Base-by-base conservation (phyloP, 2,329 filamentous ascomycete genomes). In the Colletotrichum phormii region DNA sequence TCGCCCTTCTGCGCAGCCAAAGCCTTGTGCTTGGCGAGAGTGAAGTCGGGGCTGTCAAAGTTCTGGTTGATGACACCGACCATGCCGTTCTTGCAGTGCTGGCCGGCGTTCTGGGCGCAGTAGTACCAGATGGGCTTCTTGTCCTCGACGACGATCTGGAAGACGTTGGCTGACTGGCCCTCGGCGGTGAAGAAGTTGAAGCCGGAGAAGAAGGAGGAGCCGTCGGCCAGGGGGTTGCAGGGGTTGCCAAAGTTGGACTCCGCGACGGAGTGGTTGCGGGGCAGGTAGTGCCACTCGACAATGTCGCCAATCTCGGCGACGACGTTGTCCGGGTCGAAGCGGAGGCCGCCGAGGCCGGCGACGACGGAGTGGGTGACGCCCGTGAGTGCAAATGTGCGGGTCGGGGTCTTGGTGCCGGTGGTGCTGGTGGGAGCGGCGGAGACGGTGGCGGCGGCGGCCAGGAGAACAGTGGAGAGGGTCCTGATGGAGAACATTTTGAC, bases 211-310 rank as follows among this genome's bases (percentile, higher is more conserved):
- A 88, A 87, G 57, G 82, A 84, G 2, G 78, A 76, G 37, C 77
- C 77, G 72, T 80, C 80, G 63, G 77, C 77, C 12, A 83, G 78
- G 2, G 85, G 85, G 68, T 78, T 15, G 80, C 86, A 88, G 26
- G 85, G 85, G 57, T 81, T 75, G 64, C 74, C 81, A 73, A 86
- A 86, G 77, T 77, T 81, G 49, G 84, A 84, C 77, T 85, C 80
- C 1, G 76, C 82, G 54, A 90, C 81, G 22, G 84, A 84, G 83
- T 89, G 88, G 80, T 86, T 88, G 71, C 75, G 77, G 9, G 88
- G 84, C 74, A 84, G 85, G 82, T 87, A 90, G 77, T 87, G 85
- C 82, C 86, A 90, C 81, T 90, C 87, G 70, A 90, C 78, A 4
- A 86, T 75, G 72, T 89, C 86, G 71, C 88, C 88, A 8, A 84